A percentile compares a stretch with the other conserved stretches of the same genome.
phyloP scores from a whole-genome alignment of 139 green algal species.

The Nannochloris sp. region DNA sequence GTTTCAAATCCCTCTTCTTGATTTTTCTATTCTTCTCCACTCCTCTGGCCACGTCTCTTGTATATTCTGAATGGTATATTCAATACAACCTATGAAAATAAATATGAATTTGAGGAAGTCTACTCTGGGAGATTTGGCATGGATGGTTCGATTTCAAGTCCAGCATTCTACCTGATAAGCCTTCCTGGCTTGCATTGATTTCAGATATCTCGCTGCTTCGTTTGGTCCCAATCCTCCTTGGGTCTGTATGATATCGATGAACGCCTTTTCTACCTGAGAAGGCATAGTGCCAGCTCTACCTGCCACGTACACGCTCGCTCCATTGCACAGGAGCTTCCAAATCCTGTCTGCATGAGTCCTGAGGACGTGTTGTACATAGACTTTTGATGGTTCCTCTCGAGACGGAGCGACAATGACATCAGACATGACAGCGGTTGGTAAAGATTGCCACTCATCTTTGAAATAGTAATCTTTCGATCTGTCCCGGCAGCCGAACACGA shows the following conservation, averaged over 20 bases:
- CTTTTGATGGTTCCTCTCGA: slow-evolving; percentile 47
- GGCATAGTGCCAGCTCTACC: slow-evolving; percentile 74
- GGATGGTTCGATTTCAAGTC: slow-evolving; percentile 44
- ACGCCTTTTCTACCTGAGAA: slow-evolving; percentile 45
- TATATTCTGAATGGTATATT: neutral
- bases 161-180: slow-evolving; percentile 84
- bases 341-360: slow-evolving; percentile 41
- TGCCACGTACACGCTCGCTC: slow-evolving; percentile 59
- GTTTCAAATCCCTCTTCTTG: too few relatives aligned
- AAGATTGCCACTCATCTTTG: slow-evolving; percentile 49
- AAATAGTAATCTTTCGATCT: slow-evolving; percentile 72
- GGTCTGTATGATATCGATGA: slow-evolving; percentile 48
- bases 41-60: too few relatives aligned
- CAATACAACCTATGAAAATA: neutral
- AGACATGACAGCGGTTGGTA: slow-evolving; percentile 27
- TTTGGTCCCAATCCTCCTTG: slow-evolving; percentile 41
- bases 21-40: too few relatives aligned
- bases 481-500: slow-evolving; percentile 86
- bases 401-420: slow-evolving; percentile 61
- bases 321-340: slow-evolving; percentile 49
- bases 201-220: slow-evolving; percentile 45
- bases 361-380: slow-evolving; percentile 78
- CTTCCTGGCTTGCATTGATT: slow-evolving; percentile 45
- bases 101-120: neutral
- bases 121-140: too few relatives aligned